Evolutionary conservation across 2,329 filamentous ascomycete genomes (phyloP).

Genomic region (Mycocentrospora acerina): DNA sequence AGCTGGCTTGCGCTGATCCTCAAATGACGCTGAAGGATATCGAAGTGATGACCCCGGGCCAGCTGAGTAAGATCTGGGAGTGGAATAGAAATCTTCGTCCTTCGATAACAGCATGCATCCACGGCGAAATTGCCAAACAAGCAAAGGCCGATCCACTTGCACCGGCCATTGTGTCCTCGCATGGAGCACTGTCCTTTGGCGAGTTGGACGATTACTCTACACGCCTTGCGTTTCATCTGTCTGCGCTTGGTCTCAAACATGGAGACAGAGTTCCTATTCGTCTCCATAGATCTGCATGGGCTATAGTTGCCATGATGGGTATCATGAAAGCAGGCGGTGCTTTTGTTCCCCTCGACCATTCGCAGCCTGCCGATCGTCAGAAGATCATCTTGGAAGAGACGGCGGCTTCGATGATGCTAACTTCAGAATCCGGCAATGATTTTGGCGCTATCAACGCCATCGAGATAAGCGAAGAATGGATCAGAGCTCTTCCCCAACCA

Average conservation of each 20-base stretch:
- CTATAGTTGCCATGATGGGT: constrained; percentile 41
- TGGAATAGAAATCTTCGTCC: too few relatives aligned
- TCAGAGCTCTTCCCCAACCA: too few relatives aligned
- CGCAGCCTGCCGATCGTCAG: not conserved
- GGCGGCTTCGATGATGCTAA: constrained; percentile 29
- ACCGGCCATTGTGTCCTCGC: constrained; percentile 8
- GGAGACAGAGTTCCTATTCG: constrained; percentile 1
- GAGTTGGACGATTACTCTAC: constrained; percentile 7
- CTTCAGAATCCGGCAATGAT: not conserved
- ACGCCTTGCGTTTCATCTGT: constrained; percentile 1
- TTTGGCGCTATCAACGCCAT: too few relatives aligned
- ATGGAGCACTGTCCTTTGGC: constrained; percentile 7
- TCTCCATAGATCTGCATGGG: constrained; percentile 17
- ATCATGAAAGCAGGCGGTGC: constrained; percentile 44
- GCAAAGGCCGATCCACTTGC: too few relatives aligned
- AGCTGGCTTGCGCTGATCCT: too few relatives aligned
- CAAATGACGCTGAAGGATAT: too few relatives aligned
- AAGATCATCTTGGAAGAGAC: constrained; percentile 30
- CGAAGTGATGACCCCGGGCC: too few relatives aligned
- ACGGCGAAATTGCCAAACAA: not conserved
- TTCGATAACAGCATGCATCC: too few relatives aligned
- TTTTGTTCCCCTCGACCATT: constrained; percentile 33
- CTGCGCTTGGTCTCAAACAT: not conserved
- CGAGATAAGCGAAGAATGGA: too few relatives aligned
- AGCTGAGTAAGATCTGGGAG: too few relatives aligned